A percentile compares a stretch with the other conserved stretches of the same genome.
Conservation (phyloP, 2,329 filamentous ascomycete genomes). For the Sphaceloma murrayae region DNA sequence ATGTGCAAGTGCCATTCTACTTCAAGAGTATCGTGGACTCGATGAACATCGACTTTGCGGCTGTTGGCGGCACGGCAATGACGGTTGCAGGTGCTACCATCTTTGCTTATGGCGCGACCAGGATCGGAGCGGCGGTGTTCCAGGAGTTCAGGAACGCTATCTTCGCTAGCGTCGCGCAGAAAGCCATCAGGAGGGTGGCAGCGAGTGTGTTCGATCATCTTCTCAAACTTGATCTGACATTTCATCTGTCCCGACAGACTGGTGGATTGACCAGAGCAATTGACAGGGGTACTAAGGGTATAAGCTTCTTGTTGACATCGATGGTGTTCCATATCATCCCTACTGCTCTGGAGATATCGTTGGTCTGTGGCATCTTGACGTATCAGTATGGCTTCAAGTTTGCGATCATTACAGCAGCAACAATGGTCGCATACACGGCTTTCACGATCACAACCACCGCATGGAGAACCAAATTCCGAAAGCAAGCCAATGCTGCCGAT, state of each 20-base stretch:
- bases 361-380: slow-evolving; percentile 93
- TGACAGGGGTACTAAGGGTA: slow-evolving; percentile 94
- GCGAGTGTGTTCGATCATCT: slow-evolving; percentile 88
- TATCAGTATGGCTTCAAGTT: slow-evolving; percentile 92
- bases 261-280: slow-evolving; percentile 89
- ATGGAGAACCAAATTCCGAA: slow-evolving; percentile 93
- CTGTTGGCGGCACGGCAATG: slow-evolving; percentile 76
- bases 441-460: slow-evolving; percentile 96
- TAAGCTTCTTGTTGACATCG: slow-evolving; percentile 90
- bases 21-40: slow-evolving; percentile 97
- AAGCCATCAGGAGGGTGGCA: slow-evolving; percentile 85
- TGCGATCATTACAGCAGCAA: slow-evolving; percentile 77
- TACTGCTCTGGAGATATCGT: slow-evolving; percentile 82
- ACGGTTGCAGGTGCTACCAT: slow-evolving; percentile 90
- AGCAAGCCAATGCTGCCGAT: slow-evolving; percentile 90
- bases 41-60: slow-evolving; percentile 91
- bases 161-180: slow-evolving; percentile 93
- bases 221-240: slow-evolving; percentile 78
- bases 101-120: slow-evolving; percentile 78
- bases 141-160: slow-evolving; percentile 93
- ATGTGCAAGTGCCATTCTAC: slow-evolving; percentile 97
- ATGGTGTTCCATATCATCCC: slow-evolving; percentile 98
- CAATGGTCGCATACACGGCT: slow-evolving; percentile 90
- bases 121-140: slow-evolving; percentile 80
- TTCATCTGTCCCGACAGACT: slow-evolving; percentile 89